phyloP scores from a whole-genome alignment of 129 eudicot genomes.

The Cynara cardunculus region DNA sequence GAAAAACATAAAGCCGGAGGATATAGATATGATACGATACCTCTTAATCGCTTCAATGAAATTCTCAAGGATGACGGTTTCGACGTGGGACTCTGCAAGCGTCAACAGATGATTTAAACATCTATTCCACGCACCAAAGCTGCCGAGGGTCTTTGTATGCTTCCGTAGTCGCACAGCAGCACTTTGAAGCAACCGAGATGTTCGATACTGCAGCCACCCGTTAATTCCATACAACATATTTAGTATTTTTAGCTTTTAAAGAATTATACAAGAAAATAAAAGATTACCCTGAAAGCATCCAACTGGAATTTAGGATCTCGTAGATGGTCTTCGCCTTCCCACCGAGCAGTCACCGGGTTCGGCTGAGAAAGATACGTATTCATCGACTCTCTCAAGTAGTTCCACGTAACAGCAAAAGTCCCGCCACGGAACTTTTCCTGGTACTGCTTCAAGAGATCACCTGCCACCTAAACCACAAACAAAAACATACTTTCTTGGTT shows the following conservation, averaged over 20 bases:
- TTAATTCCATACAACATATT: not conserved
- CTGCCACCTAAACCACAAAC: constrained; percentile 64
- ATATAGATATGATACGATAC: constrained; percentile 22
- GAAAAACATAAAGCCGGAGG: not conserved
- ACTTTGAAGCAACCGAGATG: constrained; percentile 92
- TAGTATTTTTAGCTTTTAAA: too few relatives aligned
- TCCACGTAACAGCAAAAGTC: constrained; percentile 80
- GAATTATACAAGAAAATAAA: not conserved
- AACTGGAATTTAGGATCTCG: constrained; percentile 88
- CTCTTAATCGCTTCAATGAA: constrained; percentile 71
- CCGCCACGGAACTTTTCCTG: constrained; percentile 89
- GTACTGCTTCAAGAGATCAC: constrained; percentile 87
- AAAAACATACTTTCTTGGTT: not conserved
- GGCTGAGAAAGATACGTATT: constrained; percentile 88
- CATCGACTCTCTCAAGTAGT: constrained; percentile 92
- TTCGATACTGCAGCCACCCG: constrained; percentile 67
- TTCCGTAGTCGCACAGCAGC: constrained; percentile 79
- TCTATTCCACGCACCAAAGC: constrained; percentile 98
- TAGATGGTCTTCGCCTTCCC: constrained; percentile 94
- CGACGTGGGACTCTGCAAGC: constrained; percentile 96
- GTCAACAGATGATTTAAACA: constrained; percentile 94
- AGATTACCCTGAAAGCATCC: constrained; percentile 89
- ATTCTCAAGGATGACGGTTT: constrained; percentile 75
- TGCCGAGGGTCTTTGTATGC: constrained; percentile 94
- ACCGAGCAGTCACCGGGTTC: constrained; percentile 83